Percentiles rank a stretch among this genome's conserved stretches.
Conservation (phyloP, 2,329 filamentous ascomycete species). For the Xylariaceae sp. region DNA sequence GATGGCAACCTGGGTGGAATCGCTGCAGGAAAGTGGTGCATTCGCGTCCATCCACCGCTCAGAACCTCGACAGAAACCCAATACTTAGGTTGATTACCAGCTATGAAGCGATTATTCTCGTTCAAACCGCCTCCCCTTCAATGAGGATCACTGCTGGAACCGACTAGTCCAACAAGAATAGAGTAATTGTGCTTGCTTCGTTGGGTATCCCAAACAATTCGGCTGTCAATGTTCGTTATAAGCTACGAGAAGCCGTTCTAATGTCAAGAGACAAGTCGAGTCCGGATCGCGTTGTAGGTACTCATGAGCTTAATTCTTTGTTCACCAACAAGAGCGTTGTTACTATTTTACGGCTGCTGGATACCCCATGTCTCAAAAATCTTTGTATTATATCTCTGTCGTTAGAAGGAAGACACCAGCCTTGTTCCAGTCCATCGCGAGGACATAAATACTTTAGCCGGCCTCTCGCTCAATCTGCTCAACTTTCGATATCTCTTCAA, state of each 20-base stretch:
- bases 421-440: not conserved
- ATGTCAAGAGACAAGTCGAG: not conserved
- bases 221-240: not conserved
- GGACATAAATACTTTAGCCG: not conserved
- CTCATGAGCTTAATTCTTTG: not conserved
- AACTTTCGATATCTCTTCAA: not conserved
- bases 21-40: not conserved
- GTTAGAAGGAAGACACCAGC: not conserved
- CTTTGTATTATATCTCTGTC: not conserved
- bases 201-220: too few species aligned
- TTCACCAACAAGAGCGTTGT: not conserved
- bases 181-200: not conserved
- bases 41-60: not conserved
- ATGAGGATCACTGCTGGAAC: not conserved
- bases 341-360: not conserved
- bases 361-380: not conserved
- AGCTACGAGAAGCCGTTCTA: not conserved
- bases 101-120: not conserved
- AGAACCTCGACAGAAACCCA: not conserved
- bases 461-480: not conserved
- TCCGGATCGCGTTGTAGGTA: too few species aligned
- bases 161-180: not conserved
- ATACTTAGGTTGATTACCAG: not conserved
- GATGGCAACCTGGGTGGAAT: not conserved
- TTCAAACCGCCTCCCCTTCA: not conserved